Evolutionary conservation across 2,329 filamentous ascomycete species (phyloP).

Genomic region (Tympanopsis confertula): DNA sequence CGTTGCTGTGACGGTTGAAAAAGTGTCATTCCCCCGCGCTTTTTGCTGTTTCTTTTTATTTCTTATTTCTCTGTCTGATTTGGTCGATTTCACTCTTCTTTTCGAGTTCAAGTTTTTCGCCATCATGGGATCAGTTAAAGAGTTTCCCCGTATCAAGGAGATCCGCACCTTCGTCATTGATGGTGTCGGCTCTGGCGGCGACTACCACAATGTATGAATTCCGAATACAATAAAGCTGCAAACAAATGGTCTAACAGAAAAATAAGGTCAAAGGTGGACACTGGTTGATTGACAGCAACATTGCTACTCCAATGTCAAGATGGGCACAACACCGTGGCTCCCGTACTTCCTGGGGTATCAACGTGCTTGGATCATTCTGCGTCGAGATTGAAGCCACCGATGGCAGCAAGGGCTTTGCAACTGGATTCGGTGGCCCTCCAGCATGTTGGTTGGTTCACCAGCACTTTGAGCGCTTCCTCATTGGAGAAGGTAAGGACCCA

Average conservation of each 20-base stretch:
- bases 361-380: constrained; percentile 3
- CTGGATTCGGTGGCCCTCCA: constrained; percentile 3
- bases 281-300: constrained; percentile 1
- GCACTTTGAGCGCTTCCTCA: constrained; percentile 4
- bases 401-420: constrained; percentile 2
- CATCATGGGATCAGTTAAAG: background rate
- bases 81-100: too few relatives aligned
- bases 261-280: constrained; percentile 1
- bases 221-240: too few relatives aligned
- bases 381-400: constrained; percentile 3
- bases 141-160: constrained; percentile 28
- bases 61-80: too few relatives aligned
- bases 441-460: constrained; percentile 3
- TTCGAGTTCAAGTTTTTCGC: too few relatives aligned
- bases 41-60: too few relatives aligned
- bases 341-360: constrained; percentile 3
- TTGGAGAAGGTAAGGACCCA: constrained; percentile 1
- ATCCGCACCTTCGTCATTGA: constrained; percentile 30
- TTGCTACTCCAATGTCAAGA: constrained; percentile 3
- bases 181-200: constrained; percentile 31
- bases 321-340: constrained; percentile 2
- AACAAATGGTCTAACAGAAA: too few relatives aligned
- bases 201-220: constrained; percentile 8
- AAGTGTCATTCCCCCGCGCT: too few relatives aligned
- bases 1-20: too few relatives aligned